Evolutionary conservation across 2,329 filamentous ascomycete genomes (phyloP), one percentile per base, ranked within the genome.

Genomic region (Aspergillus sp.): DNA sequence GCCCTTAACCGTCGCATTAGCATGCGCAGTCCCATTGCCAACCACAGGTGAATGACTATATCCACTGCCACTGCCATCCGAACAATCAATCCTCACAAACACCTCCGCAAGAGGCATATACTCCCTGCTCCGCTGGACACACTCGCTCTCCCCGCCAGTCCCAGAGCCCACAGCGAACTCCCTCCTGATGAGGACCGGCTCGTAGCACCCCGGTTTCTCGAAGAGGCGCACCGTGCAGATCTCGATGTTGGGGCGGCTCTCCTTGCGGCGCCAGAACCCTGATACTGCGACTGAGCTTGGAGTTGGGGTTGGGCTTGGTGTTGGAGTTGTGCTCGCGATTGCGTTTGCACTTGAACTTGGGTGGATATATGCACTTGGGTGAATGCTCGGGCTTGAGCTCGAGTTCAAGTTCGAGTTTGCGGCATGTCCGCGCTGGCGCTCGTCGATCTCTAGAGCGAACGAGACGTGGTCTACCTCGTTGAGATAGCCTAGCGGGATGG

Each of bases 191-290:
- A 74, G 62, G 1, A 72, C 68, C 4, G 59, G 50, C 40, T 73
- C 69, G 6, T 67, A 58, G 41, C 72, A 75, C 2, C 64, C 70
- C 1, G 72, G 68, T 0, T 68, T 63, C 44, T 75, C 71, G 55
- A 73, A 68, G 1, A 75, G 53, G 25, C 70, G 66, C 55, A 74
- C 67, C 14, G 66, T 69, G 62, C 72, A 75, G 15, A 59, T 56
- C 17, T 65, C 60, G n/a, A 25, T 17, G 12, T 54, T 27, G 55
- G 52, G 41, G 58, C 9, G 44, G 3, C 25, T 33, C 12, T 47
- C 17, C 25, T 35, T 47, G 27, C 45, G n/a, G 45, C 21, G 27
- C 27, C 27, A 31, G 9, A 31, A 31, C 8, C 27, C 27, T 11
- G 27, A 8, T 9, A 31, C 27, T 31, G 27, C 9, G 27, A 31